These are phyloP conservation scores for Caulochytrium protostelioides DNA, from an alignment of 371 early-diverging fungal genomes.

Conservation along the genomic window DNA sequence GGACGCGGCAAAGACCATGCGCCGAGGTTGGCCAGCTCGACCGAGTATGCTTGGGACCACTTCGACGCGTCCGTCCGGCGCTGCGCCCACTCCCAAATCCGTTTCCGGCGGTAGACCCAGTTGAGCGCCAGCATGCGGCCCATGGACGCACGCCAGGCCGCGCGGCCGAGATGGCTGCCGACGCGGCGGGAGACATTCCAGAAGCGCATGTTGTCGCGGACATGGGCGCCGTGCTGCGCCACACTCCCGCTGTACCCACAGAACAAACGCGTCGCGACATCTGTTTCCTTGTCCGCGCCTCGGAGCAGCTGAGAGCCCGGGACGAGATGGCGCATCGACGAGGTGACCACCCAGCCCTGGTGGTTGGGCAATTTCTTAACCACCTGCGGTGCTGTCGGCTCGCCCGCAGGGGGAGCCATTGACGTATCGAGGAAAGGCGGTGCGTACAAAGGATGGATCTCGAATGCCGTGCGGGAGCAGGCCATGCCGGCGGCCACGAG, in stretches of 20 bases:
- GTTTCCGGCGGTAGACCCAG: slow-evolving; percentile 14
- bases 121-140: slow-evolving; percentile 15
- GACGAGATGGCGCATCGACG: slow-evolving; percentile 12
- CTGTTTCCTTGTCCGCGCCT: slow-evolving; percentile 12
- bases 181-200: slow-evolving; percentile 16
- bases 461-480: no score
- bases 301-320: slow-evolving; percentile 14
- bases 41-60: slow-evolving; percentile 10
- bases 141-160: slow-evolving; percentile 7
- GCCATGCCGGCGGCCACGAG: no score
- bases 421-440: no score
- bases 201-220: slow-evolving; percentile 6
- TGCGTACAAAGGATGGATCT: no score
- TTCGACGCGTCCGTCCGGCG: slow-evolving; percentile 7
- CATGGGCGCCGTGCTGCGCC: slow-evolving; percentile 5
- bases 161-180: slow-evolving; percentile 5
- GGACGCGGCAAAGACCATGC: no score
- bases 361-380: slow-evolving; percentile 9
- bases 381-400: no score
- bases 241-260: slow-evolving; percentile 16
- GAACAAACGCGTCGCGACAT: slow-evolving; percentile 13
- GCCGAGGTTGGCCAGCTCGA: slow-evolving; percentile 23
- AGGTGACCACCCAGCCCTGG: slow-evolving; percentile 23
- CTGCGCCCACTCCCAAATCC: slow-evolving; percentile 11
- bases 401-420: no score